Evolutionary conservation across 345 rosid genomes (phyloP).

Genomic region (Abelmoschus esculentus): DNA sequence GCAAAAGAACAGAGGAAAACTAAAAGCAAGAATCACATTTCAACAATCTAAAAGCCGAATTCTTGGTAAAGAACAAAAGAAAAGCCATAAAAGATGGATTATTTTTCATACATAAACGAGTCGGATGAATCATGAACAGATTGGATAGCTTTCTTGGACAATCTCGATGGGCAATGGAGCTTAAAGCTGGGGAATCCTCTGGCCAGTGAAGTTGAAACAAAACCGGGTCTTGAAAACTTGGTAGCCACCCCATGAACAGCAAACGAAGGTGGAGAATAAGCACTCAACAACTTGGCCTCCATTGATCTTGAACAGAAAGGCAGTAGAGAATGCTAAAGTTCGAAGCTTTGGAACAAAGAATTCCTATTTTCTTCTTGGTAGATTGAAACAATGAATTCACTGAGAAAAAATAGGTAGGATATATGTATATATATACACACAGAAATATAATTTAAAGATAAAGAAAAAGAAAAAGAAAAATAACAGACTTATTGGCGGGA

Average conservation of each 20-base stretch:
- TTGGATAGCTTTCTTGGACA: conserved; percentile 21
- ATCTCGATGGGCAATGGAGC: conserved; percentile 21
- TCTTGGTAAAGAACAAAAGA: neutral
- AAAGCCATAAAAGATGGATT: conserved; percentile 3
- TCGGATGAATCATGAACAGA: conserved; percentile 34
- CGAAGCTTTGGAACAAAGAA: neutral
- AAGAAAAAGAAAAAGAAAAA: neutral
- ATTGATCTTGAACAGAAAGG: conserved; percentile 25
- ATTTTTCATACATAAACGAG: conserved; percentile 35
- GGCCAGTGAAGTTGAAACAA: conserved; percentile 13
- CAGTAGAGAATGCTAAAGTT: neutral
- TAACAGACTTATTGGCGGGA: neutral
- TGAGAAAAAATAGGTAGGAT: neutral
- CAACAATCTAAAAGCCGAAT: neutral
- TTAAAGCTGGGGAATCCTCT: conserved; percentile 5
- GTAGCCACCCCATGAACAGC: conserved; percentile 9
- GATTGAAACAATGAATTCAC: neutral
- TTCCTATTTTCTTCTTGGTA: neutral
- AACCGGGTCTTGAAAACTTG: conserved; percentile 15
- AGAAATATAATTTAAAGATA: neutral
- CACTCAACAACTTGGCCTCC: conserved; percentile 44
- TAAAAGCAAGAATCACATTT: neutral
- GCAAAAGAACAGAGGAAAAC: neutral
- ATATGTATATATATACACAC: neutral
- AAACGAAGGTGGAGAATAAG: conserved; percentile 28